Evolutionary conservation across 2,329 filamentous ascomycete species (phyloP).

Genomic region (Pseudogymnoascus sp.): DNA sequence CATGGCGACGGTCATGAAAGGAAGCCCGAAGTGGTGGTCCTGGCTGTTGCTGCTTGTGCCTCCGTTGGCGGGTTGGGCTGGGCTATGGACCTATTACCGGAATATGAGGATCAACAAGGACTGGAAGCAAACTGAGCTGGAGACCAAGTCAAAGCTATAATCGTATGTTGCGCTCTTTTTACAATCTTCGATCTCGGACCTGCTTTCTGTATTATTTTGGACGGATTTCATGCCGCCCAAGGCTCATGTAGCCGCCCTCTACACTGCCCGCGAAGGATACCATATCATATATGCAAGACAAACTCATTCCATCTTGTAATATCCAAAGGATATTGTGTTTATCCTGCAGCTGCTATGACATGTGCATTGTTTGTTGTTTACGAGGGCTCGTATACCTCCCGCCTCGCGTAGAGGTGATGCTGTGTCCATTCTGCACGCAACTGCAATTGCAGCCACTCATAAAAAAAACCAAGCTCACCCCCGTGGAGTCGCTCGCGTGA

Average conservation of each 20-base stretch:
- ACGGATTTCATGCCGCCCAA: neutral
- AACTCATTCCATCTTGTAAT: neutral
- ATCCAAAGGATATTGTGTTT: neutral
- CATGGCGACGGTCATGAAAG: conserved; percentile 53
- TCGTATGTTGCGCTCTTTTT: neutral
- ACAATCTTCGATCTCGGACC: neutral
- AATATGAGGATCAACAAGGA: conserved; percentile 62
- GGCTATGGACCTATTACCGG: conserved; percentile 63
- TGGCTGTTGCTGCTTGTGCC: conserved; percentile 63
- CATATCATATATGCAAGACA: neutral
- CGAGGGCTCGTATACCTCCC: neutral
- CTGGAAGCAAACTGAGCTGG: conserved; percentile 58
- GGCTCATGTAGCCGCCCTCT: neutral
- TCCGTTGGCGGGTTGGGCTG: conserved; percentile 63
- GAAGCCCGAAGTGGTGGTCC: conserved; percentile 60
- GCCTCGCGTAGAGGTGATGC: neutral
- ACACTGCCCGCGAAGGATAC: neutral
- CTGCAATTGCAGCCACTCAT: neutral
- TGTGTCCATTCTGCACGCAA: neutral
- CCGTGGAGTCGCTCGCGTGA: neutral
- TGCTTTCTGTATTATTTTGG: neutral
- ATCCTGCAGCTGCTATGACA: neutral
- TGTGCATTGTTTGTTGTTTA: neutral
- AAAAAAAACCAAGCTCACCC: neutral
- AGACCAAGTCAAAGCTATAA: conserved; percentile 53